Percentiles rank a stretch among this genome's conserved stretches.
These are phyloP conservation scores for Solanum sejunctum DNA, from an alignment of 257 asterid genomes.

Conservation along the genomic window DNA sequence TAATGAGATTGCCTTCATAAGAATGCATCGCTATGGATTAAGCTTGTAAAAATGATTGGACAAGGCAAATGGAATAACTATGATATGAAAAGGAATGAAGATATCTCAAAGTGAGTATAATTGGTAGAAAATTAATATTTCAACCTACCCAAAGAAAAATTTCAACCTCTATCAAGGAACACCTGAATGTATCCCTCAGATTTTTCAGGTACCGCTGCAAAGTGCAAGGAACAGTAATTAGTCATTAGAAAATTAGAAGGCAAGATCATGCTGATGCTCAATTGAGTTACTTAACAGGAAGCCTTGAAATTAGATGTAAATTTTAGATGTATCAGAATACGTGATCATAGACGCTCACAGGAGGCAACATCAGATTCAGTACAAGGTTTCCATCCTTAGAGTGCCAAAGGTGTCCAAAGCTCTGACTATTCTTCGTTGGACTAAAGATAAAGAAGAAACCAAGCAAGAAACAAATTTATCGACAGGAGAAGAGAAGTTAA, in stretches of 20 bases:
- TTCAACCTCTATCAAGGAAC: slow-evolving; percentile 76
- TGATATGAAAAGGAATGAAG: too few species aligned
- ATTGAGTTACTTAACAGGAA: not conserved
- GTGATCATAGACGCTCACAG: slow-evolving; percentile 24
- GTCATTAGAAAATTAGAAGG: not conserved
- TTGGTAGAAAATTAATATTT: too few species aligned
- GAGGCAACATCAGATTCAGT: slow-evolving; percentile 13
- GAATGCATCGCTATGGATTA: too few species aligned
- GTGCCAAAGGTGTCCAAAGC: slow-evolving; percentile 67
- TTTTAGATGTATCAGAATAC: not conserved
- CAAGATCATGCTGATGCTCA: not conserved
- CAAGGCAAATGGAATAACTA: too few species aligned
- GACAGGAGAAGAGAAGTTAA: not conserved
- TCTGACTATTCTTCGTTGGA: slow-evolving; percentile 35
- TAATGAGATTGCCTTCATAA: too few species aligned
- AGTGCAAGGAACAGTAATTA: not conserved
- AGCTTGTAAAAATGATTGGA: too few species aligned
- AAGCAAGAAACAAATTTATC: not conserved
- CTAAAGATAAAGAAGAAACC: slow-evolving; percentile 22
- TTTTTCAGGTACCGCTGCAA: slow-evolving; percentile 51
- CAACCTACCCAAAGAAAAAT: too few species aligned
- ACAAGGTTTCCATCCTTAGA: slow-evolving; percentile 57
- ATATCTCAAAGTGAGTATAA: too few species aligned
- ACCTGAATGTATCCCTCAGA: slow-evolving; percentile 81
- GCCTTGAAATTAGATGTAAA: not conserved